Evolutionary conservation across 768 basidiomycete genomes (phyloP).

Genomic region (Coprinellus micaceus): DNA sequence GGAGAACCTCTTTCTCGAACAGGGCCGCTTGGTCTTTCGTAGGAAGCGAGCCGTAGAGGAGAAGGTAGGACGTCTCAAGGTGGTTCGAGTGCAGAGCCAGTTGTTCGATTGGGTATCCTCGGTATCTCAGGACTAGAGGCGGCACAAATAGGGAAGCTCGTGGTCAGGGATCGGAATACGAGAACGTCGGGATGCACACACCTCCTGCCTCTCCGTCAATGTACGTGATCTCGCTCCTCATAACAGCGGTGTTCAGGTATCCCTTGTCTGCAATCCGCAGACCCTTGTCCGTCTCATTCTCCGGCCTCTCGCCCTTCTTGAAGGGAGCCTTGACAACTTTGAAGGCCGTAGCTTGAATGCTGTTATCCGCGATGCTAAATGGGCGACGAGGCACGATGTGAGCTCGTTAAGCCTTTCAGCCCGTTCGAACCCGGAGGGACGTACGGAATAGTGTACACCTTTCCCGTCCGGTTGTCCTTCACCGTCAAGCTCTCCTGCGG

Average conservation of each 20-base stretch:
- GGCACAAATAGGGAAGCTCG: not conserved
- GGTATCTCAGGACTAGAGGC: constrained; percentile 61
- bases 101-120: constrained; percentile 92
- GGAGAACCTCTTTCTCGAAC: constrained; percentile 75
- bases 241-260: constrained; percentile 80
- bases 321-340: constrained; percentile 64
- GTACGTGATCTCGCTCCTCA: constrained; percentile 79
- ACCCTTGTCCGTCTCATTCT: constrained; percentile 82
- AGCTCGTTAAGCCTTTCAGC: not conserved
- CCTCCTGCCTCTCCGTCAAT: constrained; percentile 88
- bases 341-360: constrained; percentile 77
- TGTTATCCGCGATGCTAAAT: constrained; percentile 73
- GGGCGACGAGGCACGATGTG: not conserved
- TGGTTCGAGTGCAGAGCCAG: constrained; percentile 77
- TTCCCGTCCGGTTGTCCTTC: constrained; percentile 82
- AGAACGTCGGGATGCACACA: constrained; percentile 32
- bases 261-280: constrained; percentile 77
- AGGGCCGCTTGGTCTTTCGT: constrained; percentile 50
- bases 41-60: constrained; percentile 85
- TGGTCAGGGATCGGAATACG: not conserved
- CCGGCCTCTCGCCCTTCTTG: constrained; percentile 59
- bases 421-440: constrained; percentile 23
- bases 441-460: constrained; percentile 69
- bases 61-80: constrained; percentile 81
- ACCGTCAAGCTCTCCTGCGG: constrained; percentile 52